A percentile compares a stretch with the other conserved stretches of the same genome.
These are phyloP conservation scores for Prunus mira DNA, from an alignment of 306 rosid genomes.

Conservation along the genomic window DNA sequence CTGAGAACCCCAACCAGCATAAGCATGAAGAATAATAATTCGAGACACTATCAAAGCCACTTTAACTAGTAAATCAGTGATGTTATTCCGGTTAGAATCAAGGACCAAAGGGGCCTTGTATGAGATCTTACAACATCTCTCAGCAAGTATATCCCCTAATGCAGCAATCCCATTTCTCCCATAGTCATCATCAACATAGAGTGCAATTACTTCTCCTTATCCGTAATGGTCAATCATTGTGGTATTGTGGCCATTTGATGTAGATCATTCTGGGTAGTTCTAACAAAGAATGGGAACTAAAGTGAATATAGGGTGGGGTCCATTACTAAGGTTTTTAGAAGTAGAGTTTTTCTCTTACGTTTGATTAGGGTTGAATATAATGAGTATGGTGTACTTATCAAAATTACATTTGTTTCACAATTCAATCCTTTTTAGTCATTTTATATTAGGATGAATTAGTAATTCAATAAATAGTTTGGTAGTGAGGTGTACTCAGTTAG, in stretches of 20 bases:
- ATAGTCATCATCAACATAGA: conserved; percentile 77
- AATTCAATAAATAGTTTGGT: too few species aligned
- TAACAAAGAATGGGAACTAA: conserved; percentile 82
- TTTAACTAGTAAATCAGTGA: conserved; percentile 66
- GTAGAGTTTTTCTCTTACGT: too few species aligned
- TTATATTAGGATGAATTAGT: too few species aligned
- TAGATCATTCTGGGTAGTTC: conserved; percentile 69
- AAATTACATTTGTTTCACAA: too few species aligned
- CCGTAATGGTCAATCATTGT: conserved; percentile 56
- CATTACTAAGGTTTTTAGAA: conserved; percentile 19
- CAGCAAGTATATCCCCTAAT: conserved; percentile 67
- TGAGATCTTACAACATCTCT: conserved; percentile 74
- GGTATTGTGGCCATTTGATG: conserved; percentile 83
- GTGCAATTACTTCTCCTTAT: conserved; percentile 86
- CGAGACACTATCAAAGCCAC: conserved; percentile 78
- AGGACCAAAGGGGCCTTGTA: conserved; percentile 68
- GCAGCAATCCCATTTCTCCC: conserved; percentile 84
- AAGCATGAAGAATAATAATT: conserved; percentile 55
- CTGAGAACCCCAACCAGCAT: conserved; percentile 35
- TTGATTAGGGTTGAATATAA: too few species aligned
- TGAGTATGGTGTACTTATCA: too few species aligned
- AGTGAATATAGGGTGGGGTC: conserved; percentile 65
- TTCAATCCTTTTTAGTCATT: too few species aligned
- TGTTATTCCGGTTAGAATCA: conserved; percentile 43
- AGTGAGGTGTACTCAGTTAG: too few species aligned